phyloP scores from a whole-genome alignment of 2,329 filamentous ascomycete species.

The Sporothrix globosa region DNA sequence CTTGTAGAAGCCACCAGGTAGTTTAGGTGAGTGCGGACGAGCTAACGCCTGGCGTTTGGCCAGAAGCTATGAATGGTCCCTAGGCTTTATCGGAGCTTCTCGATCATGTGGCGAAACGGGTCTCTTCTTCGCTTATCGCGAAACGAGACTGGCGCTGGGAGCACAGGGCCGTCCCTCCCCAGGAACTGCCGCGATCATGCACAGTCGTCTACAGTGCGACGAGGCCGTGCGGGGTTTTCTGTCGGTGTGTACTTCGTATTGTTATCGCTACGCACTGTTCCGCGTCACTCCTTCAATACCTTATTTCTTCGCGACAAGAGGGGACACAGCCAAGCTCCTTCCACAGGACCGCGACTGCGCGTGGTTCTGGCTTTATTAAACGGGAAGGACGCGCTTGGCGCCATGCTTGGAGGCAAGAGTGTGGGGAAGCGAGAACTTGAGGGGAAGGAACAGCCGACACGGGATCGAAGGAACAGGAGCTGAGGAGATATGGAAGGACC shows the following conservation, averaged over 20 bases:
- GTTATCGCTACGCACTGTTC: neutral
- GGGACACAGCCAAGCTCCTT: neutral
- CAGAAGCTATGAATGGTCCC: constrained; percentile 5
- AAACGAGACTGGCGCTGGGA: neutral
- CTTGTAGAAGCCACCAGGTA: neutral
- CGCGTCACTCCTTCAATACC: neutral
- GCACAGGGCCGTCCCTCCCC: no score
- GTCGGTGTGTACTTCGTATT: no score
- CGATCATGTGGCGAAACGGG: neutral
- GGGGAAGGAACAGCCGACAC: neutral
- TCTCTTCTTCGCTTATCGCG: constrained; percentile 10
- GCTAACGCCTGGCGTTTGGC: neutral
- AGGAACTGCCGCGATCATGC: neutral
- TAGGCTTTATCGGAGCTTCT: constrained; percentile 21
- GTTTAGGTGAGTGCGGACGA: neutral
- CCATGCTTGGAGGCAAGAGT: neutral
- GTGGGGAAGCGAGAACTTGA: neutral
- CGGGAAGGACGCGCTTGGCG: neutral
- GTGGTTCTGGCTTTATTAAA: neutral
- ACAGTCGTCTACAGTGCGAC: neutral
- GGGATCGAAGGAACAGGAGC: neutral
- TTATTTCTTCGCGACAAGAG: neutral
- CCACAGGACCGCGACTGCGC: neutral
- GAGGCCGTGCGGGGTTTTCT: neutral
- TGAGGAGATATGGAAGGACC: neutral